Evolutionary conservation across 305 asterid species (phyloP).

Genomic region (Caryopteris hybrid): DNA sequence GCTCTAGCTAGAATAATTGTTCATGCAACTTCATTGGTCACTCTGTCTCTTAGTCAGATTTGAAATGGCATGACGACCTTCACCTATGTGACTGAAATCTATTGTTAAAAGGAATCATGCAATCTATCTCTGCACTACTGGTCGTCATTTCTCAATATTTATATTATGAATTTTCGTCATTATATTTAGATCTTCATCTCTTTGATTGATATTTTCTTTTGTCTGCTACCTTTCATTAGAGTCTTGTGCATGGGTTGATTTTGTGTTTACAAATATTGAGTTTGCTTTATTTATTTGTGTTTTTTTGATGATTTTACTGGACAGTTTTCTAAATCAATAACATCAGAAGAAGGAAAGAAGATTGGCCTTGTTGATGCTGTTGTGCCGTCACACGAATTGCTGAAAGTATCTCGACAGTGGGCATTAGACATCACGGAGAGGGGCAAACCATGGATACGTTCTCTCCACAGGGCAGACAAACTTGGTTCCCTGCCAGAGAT

Average conservation of each 20-base stretch:
- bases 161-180: background rate
- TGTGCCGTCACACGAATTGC: slow-evolving; percentile 60
- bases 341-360: slow-evolving; percentile 80
- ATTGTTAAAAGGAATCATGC: slow-evolving; percentile 1
- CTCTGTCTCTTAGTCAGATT: background rate
- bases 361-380: slow-evolving; percentile 88
- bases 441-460: slow-evolving; percentile 79
- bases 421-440: slow-evolving; percentile 74
- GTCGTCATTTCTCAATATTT: background rate
- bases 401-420: slow-evolving; percentile 68
- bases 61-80: background rate
- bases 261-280: background rate
- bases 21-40: background rate
- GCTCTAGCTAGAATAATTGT: background rate
- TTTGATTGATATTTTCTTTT: background rate
- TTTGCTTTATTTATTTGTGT: slow-evolving; percentile 1
- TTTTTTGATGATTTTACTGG: background rate
- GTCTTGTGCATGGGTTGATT: slow-evolving; percentile 11
- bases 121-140: background rate
- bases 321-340: slow-evolving; percentile 74
- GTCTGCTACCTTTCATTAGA: slow-evolving; percentile 5
- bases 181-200: background rate
- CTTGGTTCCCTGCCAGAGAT: slow-evolving; percentile 75
- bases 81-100: background rate
- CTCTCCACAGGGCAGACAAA: slow-evolving; percentile 78